phyloP scores from a whole-genome alignment of 441 rosid species.

The Brassica hybrid region DNA sequence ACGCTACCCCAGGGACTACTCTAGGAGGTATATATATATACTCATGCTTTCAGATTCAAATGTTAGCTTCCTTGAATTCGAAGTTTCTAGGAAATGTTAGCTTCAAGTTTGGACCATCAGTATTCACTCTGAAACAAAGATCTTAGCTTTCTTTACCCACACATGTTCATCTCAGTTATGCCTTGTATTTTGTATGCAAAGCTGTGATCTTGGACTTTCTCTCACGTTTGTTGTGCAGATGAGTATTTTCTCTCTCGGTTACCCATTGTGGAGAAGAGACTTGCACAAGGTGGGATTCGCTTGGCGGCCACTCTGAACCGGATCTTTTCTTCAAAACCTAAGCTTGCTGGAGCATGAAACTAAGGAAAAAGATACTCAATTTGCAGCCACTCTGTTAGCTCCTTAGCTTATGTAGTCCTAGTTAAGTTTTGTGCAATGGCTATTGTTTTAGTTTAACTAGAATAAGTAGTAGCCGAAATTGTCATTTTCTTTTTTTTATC shows the following conservation, averaged over 20 bases:
- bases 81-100: too few species aligned
- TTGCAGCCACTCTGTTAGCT: too few species aligned
- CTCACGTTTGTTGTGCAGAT: slow-evolving; percentile 49
- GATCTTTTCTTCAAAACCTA: slow-evolving; percentile 53
- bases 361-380: not conserved
- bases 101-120: too few species aligned
- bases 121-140: slow-evolving; percentile 5
- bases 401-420: too few species aligned
- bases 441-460: not conserved
- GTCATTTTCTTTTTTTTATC: not conserved
- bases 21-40: slow-evolving; percentile 74
- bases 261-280: slow-evolving; percentile 81
- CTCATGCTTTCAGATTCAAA: too few species aligned
- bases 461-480: slow-evolving; percentile 6
- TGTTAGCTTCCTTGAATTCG: not conserved
- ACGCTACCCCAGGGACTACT: slow-evolving; percentile 87
- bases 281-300: slow-evolving; percentile 89
- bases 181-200: too few species aligned
- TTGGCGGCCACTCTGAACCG: slow-evolving; percentile 83
- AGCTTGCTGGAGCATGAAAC: slow-evolving; percentile 55
- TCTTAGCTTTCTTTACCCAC: not conserved
- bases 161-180: slow-evolving; percentile 6
- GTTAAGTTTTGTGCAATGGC: not conserved
- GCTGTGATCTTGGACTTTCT: too few species aligned
- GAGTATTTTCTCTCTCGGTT: slow-evolving; percentile 80